Conservation (phyloP, 495 filamentous ascomycete genomes). For the Platismatia glauca region DNA sequence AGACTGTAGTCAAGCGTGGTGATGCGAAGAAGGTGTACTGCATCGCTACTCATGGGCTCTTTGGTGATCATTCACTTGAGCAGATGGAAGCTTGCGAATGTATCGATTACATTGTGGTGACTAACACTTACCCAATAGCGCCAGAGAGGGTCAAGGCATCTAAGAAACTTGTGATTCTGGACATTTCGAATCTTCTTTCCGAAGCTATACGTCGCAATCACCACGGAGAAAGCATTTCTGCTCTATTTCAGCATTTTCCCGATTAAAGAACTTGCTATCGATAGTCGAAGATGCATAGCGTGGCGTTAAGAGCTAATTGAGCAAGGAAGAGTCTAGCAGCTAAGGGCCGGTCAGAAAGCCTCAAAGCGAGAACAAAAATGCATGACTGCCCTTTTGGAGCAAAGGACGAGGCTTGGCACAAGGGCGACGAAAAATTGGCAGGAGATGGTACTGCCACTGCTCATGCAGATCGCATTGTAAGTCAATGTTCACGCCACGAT, state of each 20-base stretch:
- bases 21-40: slow-evolving; percentile 90
- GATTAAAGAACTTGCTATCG: slow-evolving; percentile 35
- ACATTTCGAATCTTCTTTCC: slow-evolving; percentile 74
- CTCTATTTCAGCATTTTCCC: slow-evolving; percentile 63
- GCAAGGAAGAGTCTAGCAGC: background rate
- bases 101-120: slow-evolving; percentile 90
- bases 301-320: background rate
- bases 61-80: slow-evolving; percentile 78
- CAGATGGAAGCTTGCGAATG: slow-evolving; percentile 86
- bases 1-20: slow-evolving; percentile 90
- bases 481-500: background rate
- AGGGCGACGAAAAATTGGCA: too few species aligned
- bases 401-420: background rate
- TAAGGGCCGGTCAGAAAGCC: background rate
- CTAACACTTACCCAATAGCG: slow-evolving; percentile 88
- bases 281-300: background rate
- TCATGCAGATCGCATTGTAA: background rate
- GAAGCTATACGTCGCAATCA: slow-evolving; percentile 95
- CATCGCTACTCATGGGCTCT: slow-evolving; percentile 93
- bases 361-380: background rate
- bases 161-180: slow-evolving; percentile 81
- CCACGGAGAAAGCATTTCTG: slow-evolving; percentile 82
- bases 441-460: background rate
- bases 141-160: slow-evolving; percentile 56
- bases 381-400: background rate